Evolutionary conservation across 495 filamentous ascomycete species (phyloP).

Genomic region (Trichoderma orchidacearum): DNA sequence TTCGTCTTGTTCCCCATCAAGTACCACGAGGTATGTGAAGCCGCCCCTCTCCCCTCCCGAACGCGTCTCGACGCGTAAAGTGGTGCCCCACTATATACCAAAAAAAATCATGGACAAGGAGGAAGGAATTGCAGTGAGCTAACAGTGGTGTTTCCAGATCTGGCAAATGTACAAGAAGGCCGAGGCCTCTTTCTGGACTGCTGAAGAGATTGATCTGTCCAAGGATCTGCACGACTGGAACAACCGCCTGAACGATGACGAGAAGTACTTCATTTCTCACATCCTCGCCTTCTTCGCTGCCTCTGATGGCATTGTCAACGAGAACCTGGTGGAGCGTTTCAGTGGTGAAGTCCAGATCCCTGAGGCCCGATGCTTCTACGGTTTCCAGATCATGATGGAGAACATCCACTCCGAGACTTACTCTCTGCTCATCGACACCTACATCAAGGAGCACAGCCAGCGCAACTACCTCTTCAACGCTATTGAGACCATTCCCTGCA

Average conservation of each 20-base stretch:
- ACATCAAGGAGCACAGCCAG: conserved; percentile 97
- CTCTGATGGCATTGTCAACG: conserved; percentile 99
- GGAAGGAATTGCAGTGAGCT: neutral
- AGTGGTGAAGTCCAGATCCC: conserved; percentile 93
- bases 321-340: conserved; percentile 98
- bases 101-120: neutral
- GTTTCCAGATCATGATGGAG: conserved; percentile 99
- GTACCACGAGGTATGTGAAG: conserved; percentile 91
- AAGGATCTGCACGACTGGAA: conserved; percentile 99
- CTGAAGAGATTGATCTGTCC: conserved; percentile 96
- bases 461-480: conserved; percentile 93
- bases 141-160: conserved; percentile 44
- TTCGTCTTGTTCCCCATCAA: conserved; percentile 99
- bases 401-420: conserved; percentile 99
- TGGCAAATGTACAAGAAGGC: conserved; percentile 99
- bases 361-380: conserved; percentile 98
- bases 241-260: conserved; percentile 90
- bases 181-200: conserved; percentile 98
- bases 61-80: conserved; percentile 51
- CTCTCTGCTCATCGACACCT: conserved; percentile 97
- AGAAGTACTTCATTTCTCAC: conserved; percentile 96
- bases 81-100: conserved; percentile 25
- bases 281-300: conserved; percentile 99
- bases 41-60: conserved; percentile 17
- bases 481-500: conserved; percentile 96